phyloP scores from a whole-genome alignment of 129 eudicot genomes.

The Pseudognaphalium luteoalbum region DNA sequence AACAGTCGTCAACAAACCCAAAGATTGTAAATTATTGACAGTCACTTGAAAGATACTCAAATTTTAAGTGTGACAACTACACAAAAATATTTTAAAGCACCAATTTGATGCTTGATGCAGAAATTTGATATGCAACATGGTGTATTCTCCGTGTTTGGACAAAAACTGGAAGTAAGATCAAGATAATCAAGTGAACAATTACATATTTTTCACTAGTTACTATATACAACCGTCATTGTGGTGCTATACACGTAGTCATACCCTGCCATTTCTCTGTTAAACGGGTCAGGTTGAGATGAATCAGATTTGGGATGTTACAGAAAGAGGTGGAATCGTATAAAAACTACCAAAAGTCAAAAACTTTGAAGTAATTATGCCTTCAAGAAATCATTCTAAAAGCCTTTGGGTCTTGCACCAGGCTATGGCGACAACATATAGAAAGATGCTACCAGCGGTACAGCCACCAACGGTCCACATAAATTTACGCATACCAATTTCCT shows the following conservation, averaged over 20 bases:
- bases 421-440: background rate
- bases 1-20: background rate
- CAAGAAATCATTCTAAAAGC: background rate
- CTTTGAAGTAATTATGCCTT: conserved; percentile 5
- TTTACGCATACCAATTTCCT: background rate
- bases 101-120: background rate
- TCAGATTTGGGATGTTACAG: too few species aligned
- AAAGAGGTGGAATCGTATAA: background rate
- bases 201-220: background rate
- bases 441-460: background rate
- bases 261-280: background rate
- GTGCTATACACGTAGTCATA: conserved; percentile 1
- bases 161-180: background rate
- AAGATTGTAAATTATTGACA: background rate
- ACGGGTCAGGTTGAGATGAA: background rate
- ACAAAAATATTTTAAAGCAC: background rate
- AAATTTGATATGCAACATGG: background rate
- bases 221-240: conserved; percentile 6
- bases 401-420: background rate
- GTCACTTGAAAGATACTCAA: background rate
- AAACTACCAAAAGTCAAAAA: background rate
- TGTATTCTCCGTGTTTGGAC: background rate
- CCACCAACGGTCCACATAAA: background rate
- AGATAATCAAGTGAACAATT: background rate
- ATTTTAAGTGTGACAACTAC: background rate